Conservation (phyloP, 2,329 filamentous ascomycete species). For the Torrubiella hemipterigena region DNA sequence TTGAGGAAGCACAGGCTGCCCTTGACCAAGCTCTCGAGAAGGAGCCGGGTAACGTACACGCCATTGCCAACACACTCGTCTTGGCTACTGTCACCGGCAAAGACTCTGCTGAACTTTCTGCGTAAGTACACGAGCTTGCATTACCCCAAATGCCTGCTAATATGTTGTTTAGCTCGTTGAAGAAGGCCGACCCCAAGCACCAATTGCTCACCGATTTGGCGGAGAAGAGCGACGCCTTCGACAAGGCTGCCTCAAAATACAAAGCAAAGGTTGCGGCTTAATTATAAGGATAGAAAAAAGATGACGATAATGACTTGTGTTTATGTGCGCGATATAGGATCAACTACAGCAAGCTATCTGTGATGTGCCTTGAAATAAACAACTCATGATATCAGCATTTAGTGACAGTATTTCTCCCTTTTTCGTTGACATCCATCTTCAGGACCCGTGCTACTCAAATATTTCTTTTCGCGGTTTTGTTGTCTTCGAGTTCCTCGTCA, state of each 20-base stretch:
- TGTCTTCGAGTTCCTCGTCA: constrained; percentile 18
- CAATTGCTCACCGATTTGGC: constrained; percentile 60
- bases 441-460: too few species aligned
- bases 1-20: constrained; percentile 81
- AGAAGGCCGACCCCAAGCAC: constrained; percentile 54
- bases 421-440: too few species aligned
- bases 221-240: constrained; percentile 76
- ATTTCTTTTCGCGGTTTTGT: too few species aligned
- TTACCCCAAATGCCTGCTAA: constrained; percentile 11
- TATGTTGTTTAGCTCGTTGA: constrained; percentile 34
- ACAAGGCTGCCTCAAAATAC: constrained; percentile 78
- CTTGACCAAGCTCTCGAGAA: constrained; percentile 69
- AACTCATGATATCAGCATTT: too few species aligned
- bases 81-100: constrained; percentile 68
- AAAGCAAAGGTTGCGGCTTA: constrained; percentile 62
- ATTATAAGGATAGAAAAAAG: constrained; percentile 3
- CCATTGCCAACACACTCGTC: constrained; percentile 74
- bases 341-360: too few species aligned
- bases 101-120: constrained; percentile 47
- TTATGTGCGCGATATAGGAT: constrained; percentile 3
- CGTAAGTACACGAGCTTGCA: constrained; percentile 32
- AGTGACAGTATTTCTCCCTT: too few species aligned
- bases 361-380: too few species aligned
- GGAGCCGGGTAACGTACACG: constrained; percentile 58
- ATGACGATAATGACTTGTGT: constrained; percentile 4